Percentiles rank a stretch among this genome's conserved stretches.
Evolutionary conservation across 202 grass and related monocot genomes (phyloP).

Genomic region (Schoenoplectus tabernaemontani): DNA sequence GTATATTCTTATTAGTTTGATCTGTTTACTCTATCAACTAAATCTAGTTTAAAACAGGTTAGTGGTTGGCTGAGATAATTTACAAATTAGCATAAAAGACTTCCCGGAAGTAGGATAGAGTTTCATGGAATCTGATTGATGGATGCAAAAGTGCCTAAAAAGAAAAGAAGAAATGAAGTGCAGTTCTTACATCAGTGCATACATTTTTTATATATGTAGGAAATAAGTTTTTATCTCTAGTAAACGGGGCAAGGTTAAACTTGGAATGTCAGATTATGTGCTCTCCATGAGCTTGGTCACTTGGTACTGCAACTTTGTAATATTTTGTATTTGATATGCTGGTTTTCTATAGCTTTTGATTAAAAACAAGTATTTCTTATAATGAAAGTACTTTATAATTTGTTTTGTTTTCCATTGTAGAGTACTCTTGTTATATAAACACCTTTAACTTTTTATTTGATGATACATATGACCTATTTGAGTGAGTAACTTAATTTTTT

Average conservation of each 20-base stretch:
- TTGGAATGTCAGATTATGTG: no score
- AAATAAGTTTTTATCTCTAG: no score
- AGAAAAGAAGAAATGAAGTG: neutral
- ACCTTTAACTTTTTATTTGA: neutral
- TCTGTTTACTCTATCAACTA: neutral
- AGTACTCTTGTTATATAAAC: neutral
- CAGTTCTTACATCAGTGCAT: no score
- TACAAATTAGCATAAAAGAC: neutral
- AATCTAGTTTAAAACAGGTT: neutral
- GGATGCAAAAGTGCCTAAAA: neutral
- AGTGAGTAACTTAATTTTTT: neutral
- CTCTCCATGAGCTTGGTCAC: no score
- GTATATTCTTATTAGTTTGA: neutral
- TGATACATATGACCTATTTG: neutral
- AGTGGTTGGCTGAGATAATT: neutral
- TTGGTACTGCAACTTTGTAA: no score
- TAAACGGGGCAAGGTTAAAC: no score
- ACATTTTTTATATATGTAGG: no score
- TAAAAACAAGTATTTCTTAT: no score
- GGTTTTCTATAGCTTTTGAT: no score
- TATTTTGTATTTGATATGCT: no score
- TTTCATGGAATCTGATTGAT: neutral
- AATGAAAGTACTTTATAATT: neutral
- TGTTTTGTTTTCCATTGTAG: neutral
- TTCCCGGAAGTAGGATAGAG: neutral